Percentiles rank a stretch among this genome's conserved stretches.
These are phyloP conservation scores for Trichophyton equinum DNA, from an alignment of 2,329 filamentous ascomycete species.

Conservation along the genomic window DNA sequence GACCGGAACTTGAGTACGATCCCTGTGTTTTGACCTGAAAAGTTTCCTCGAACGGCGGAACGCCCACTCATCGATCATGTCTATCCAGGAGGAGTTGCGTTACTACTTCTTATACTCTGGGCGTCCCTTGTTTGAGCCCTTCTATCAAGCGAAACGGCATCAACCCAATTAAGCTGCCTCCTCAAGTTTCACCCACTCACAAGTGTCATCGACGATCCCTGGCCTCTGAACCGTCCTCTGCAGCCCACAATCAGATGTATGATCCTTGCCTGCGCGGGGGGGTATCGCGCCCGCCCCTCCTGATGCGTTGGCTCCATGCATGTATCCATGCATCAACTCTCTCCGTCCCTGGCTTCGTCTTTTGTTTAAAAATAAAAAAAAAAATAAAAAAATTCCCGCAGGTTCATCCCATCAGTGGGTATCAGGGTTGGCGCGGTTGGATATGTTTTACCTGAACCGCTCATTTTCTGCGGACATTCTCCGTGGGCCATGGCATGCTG, in stretches of 20 bases:
- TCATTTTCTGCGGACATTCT: not conserved
- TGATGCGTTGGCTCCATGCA: not conserved
- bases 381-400: not conserved
- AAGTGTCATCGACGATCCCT: not conserved
- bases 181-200: not conserved
- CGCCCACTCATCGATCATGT: no score
- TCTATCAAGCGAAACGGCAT: not conserved
- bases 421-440: not conserved
- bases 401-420: not conserved
- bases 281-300: not conserved
- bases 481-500: not conserved
- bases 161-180: not conserved
- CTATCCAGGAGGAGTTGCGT: no score
- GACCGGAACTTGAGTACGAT: no score
- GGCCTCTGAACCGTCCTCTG: not conserved
- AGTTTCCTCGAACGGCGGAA: no score
- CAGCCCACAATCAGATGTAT: not conserved
- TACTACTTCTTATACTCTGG: no score
- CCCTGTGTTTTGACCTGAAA: no score
- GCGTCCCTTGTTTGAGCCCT: not conserved
- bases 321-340: not conserved
- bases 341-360: not conserved
- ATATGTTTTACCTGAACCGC: not conserved
- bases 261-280: not conserved
- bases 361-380: no score